These are phyloP conservation scores for Eutypella sp. DNA, from an alignment of 2,329 filamentous ascomycete species.

Conservation along the genomic window DNA sequence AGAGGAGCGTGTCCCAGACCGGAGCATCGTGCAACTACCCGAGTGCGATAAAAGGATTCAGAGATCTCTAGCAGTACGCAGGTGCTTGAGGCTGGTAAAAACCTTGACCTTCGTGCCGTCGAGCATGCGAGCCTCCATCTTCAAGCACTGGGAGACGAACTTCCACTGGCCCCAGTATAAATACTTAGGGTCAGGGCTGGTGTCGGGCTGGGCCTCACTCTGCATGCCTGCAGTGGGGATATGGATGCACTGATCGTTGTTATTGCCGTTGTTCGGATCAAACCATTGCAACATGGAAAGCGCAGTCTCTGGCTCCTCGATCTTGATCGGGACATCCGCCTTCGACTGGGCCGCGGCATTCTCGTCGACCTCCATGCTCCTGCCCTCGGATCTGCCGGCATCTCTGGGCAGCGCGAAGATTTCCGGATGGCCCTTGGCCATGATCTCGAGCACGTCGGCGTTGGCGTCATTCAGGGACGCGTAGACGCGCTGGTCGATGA, in stretches of 20 bases:
- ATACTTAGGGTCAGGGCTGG: constrained; percentile 3
- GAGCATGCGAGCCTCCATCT: constrained; percentile 6
- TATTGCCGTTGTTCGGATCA: too few relatives aligned
- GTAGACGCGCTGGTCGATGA: constrained; percentile 6
- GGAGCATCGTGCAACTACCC: neutral
- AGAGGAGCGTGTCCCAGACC: too few relatives aligned
- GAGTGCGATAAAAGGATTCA: neutral
- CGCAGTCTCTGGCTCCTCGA: neutral
- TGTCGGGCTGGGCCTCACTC: neutral
- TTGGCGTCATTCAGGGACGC: constrained; percentile 5
- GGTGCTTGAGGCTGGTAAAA: constrained; percentile 8
- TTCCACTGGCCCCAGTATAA: constrained; percentile 9
- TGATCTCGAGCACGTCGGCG: constrained; percentile 3
- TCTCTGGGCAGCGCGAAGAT: constrained; percentile 3
- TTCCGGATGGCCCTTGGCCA: constrained; percentile 8
- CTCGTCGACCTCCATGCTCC: neutral
- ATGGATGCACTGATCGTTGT: neutral
- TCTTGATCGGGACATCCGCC: too few relatives aligned
- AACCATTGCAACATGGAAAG: neutral
- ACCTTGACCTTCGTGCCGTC: constrained; percentile 6
- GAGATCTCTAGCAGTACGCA: constrained; percentile 3
- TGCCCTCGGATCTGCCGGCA: neutral
- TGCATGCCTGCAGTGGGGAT: neutral
- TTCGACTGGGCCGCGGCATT: too few relatives aligned
- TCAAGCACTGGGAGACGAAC: constrained; percentile 6